A percentile compares a stretch with the other conserved stretches of the same genome.
Evolutionary conservation across 306 rosid species (phyloP).

Genomic region (Prunus mume): DNA sequence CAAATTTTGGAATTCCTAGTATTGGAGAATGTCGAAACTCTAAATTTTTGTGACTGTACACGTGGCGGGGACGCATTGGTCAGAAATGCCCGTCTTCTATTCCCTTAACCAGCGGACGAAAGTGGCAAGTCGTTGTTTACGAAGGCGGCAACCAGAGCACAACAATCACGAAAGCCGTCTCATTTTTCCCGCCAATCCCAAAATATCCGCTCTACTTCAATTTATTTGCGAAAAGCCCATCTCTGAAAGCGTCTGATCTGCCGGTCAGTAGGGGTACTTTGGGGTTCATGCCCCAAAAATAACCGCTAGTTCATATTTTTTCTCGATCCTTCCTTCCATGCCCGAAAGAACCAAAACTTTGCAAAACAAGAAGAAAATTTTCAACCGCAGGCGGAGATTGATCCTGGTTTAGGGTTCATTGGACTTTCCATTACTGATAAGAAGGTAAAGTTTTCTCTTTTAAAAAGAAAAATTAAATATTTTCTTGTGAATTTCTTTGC

Average conservation of each 20-base stretch:
- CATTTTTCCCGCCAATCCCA: not conserved
- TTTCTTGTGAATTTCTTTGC: not conserved
- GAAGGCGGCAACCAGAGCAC: not conserved
- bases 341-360: not conserved
- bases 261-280: not conserved
- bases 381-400: not conserved
- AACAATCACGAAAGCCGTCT: not conserved
- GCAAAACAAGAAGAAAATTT: constrained; percentile 3
- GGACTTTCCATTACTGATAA: not conserved
- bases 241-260: not conserved
- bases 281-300: not conserved
- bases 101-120: not conserved
- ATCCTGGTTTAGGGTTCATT: not conserved
- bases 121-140: not conserved
- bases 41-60: not conserved
- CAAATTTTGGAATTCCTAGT: no score
- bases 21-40: no score
- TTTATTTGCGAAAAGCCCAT: not conserved
- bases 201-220: not conserved
- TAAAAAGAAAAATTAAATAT: no score
- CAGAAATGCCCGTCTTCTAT: not conserved
- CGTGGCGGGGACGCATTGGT: not conserved
- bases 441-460: not conserved
- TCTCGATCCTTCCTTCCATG: not conserved
- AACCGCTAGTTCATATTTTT: constrained; percentile 10